phyloP scores from a whole-genome alignment of 106 monocot genomes.

The Dendrobium chrysotoxum region DNA sequence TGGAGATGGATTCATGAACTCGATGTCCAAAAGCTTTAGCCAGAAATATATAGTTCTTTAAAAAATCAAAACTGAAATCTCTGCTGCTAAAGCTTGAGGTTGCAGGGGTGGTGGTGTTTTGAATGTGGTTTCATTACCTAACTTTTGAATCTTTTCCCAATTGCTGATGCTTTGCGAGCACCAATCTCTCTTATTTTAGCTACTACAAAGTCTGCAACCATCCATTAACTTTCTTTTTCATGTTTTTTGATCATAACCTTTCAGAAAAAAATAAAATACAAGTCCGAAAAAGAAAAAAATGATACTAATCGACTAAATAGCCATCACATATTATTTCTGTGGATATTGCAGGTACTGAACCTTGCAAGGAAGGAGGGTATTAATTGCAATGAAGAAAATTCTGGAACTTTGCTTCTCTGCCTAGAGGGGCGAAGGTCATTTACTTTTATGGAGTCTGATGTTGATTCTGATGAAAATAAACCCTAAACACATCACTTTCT shows the following conservation, averaged over 20 bases:
- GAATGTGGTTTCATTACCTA: neutral
- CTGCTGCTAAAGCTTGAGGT: neutral
- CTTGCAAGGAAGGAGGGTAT: constrained; percentile 64
- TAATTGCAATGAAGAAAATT: constrained; percentile 71
- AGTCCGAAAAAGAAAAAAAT: neutral
- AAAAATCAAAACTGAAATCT: neutral
- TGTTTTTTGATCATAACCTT: neutral
- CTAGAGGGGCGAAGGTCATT: constrained; percentile 53
- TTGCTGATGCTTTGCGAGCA: neutral
- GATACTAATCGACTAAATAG: neutral
- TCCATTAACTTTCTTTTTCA: neutral
- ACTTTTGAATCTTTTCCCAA: neutral
- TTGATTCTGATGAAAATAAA: neutral
- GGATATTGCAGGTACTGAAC: constrained; percentile 39
- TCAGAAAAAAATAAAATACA: neutral
- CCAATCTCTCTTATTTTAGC: neutral
- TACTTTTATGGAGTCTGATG: constrained; percentile 39
- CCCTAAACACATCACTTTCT: neutral
- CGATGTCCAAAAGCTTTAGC: neutral
- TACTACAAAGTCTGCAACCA: neutral
- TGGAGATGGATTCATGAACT: neutral
- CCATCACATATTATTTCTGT: neutral
- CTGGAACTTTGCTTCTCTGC: constrained; percentile 55
- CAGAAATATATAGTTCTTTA: neutral
- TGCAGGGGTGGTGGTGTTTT: no score